A percentile compares a stretch with the other conserved stretches of the same genome.
Conservation (phyloP, 2,329 filamentous ascomycete species). For the Trichothecium sympodiale region DNA sequence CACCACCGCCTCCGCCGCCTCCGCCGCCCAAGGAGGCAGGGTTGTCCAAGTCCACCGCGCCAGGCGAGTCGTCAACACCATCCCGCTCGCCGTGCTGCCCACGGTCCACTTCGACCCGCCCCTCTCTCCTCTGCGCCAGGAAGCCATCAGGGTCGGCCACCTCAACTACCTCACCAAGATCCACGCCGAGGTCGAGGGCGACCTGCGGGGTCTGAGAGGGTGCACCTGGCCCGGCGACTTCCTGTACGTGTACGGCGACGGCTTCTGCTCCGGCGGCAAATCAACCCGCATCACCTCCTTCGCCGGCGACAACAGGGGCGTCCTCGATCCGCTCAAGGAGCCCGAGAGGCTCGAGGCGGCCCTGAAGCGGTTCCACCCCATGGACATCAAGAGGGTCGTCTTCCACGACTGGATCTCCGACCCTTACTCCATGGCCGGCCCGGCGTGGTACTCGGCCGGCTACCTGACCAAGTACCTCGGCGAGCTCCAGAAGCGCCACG, state of each 20-base stretch:
- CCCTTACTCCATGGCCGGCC: conserved; percentile 11
- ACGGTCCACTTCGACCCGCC: conserved; percentile 10
- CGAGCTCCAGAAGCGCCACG: conserved; percentile 14
- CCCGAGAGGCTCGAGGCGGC: conserved; percentile 6
- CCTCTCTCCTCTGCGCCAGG: conserved; percentile 8
- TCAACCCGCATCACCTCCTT: conserved; percentile 5
- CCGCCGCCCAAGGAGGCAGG: too few relatives aligned
- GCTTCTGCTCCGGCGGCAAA: conserved; percentile 4
- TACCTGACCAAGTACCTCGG: conserved; percentile 13
- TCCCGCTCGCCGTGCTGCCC: conserved; percentile 11
- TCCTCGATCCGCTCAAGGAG: conserved; percentile 2
- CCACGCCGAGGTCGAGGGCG: conserved; percentile 9
- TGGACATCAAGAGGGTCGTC: conserved; percentile 7
- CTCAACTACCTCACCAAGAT: conserved; percentile 10
- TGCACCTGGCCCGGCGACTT: conserved; percentile 5
- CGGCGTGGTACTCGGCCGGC: conserved; percentile 9
- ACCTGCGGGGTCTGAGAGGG: conserved; percentile 8
- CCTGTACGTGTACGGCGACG: conserved; percentile 8
- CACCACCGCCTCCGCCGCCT: neutral
- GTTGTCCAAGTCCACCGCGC: conserved; percentile 10
- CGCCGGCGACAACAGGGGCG: conserved; percentile 5
- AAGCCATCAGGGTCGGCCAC: conserved; percentile 9
- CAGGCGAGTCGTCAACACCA: conserved; percentile 13
- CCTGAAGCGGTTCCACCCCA: conserved; percentile 6
- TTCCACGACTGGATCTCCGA: conserved; percentile 16